phyloP scores from a whole-genome alignment of 768 basidiomycete genomes.

The Goffeauzyma gilvescens region DNA sequence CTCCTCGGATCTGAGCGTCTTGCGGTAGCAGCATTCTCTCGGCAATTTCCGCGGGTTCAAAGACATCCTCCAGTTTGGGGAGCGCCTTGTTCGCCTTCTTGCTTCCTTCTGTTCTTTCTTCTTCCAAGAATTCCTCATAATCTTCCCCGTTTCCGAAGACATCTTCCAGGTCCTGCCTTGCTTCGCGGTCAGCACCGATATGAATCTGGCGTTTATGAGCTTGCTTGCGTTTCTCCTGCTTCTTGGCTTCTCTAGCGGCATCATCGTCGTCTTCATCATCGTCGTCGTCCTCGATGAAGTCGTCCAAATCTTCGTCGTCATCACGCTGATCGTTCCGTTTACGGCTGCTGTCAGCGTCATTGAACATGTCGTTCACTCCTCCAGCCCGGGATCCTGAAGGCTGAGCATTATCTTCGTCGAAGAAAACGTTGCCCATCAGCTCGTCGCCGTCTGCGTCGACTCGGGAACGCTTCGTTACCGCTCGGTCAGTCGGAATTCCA shows the following conservation, averaged over 20 bases:
- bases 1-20: constrained; percentile 74
- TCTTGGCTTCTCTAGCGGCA: constrained; percentile 39
- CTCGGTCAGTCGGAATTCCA: constrained; percentile 49
- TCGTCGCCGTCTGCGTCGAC: constrained; percentile 39
- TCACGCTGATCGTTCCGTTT: constrained; percentile 43
- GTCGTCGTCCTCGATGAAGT: constrained; percentile 45
- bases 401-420: background rate
- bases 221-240: constrained; percentile 46
- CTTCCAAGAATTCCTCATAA: constrained; percentile 76
- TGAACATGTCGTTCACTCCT: constrained; percentile 52
- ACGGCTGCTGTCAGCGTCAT: constrained; percentile 43
- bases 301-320: constrained; percentile 37
- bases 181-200: constrained; percentile 63
- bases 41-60: constrained; percentile 90
- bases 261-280: constrained; percentile 42
- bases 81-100: constrained; percentile 69
- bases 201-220: constrained; percentile 44
- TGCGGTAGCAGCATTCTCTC: constrained; percentile 75
- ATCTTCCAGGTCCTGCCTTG: constrained; percentile 87
- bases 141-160: constrained; percentile 94
- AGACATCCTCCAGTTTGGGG: constrained; percentile 39
- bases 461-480: constrained; percentile 60
- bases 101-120: constrained; percentile 54
- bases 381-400: constrained; percentile 43
- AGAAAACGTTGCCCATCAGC: constrained; percentile 34